Evolutionary conservation across 768 basidiomycete species (phyloP), one percentile per base, ranked within the genome.

Genomic region (Tylopilus intermedius): DNA sequence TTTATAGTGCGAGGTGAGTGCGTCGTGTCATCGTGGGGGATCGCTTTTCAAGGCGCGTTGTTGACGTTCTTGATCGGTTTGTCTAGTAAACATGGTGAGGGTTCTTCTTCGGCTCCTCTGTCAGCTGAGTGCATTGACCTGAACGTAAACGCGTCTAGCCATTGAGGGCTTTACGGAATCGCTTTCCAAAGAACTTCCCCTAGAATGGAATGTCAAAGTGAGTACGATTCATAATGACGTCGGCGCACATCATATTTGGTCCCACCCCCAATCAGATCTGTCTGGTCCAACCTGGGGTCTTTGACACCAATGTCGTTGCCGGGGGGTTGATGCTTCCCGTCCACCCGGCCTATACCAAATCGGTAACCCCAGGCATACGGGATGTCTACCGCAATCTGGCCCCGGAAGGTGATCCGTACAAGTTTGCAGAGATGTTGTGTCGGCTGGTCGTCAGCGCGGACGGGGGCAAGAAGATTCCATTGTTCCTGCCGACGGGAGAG

Each of bases 141-240:
- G 4, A 27, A 35, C 7, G 2, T 3, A 41, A 5, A 24, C 14
- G 8, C 45, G 21, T 2, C 30, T 10, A 57, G 53, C 58, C 7
- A 33, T 65, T 9, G 51, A 60, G 13, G 55, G 55, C 1, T 55
- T 50, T 15, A 21, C 43, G 3, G 53, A 57, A 45, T 51, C 49
- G 2, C 57, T 57, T 14, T 38, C 47, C 2, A 56, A 27, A 26
- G 61, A 61, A 11, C 51, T 63, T 27, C 50, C 33, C 2, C 30
- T 27, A 2, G 50, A 54, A 15, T 63, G 59, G 62, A 58, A 60
- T 52, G 63, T 64, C 42, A 56, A 57, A 18, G 50, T 47, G 33
- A 33, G 59, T 18, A 18, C 18, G 18, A 18, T 18, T 39, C 32
- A 8, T 29, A 8, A n/a, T 29, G 4, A 24, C 15, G n/a, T 35